Evolutionary conservation across 1,284 basidiomycete species (phyloP).

Genomic region (Dichomitus squalens): DNA sequence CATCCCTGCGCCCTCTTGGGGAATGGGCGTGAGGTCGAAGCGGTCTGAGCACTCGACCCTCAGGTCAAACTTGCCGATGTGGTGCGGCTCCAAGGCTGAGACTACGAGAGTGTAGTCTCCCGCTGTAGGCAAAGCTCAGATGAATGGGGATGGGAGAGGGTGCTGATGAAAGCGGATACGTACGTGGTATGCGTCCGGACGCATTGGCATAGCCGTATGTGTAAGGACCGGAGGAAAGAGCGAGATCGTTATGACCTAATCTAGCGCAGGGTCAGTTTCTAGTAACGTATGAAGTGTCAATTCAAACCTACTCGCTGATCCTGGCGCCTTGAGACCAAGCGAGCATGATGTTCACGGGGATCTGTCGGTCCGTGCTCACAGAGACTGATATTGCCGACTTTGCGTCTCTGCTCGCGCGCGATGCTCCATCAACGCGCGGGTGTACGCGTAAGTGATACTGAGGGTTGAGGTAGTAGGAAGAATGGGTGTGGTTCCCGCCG

Average conservation of each 20-base stretch:
- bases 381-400: conserved; percentile 53
- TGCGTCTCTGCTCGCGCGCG: conserved; percentile 18
- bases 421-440: conserved; percentile 24
- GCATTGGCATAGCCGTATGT: conserved; percentile 75
- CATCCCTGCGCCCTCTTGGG: conserved; percentile 92
- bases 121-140: conserved; percentile 44
- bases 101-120: conserved; percentile 83
- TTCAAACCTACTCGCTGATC: conserved; percentile 65
- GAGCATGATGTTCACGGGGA: conserved; percentile 77
- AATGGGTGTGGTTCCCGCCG: conserved; percentile 81
- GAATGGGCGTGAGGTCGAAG: conserved; percentile 77
- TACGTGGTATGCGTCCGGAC: conserved; percentile 57
- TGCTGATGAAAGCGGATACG: conserved; percentile 25
- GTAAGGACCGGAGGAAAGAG: conserved; percentile 79
- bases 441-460: conserved; percentile 76
- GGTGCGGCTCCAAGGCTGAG: conserved; percentile 80
- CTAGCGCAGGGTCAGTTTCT: conserved; percentile 36
- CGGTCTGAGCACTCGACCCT: conserved; percentile 61
- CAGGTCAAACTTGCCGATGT: conserved; percentile 67
- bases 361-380: conserved; percentile 60
- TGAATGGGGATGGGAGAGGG: neutral
- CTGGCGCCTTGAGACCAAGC: conserved; percentile 79
- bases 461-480: conserved; percentile 89
- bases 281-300: neutral
- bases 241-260: conserved; percentile 65